Base-by-base conservation (phyloP, 2,329 filamentous ascomycete genomes). In the Sordariomycetes sp. region DNA sequence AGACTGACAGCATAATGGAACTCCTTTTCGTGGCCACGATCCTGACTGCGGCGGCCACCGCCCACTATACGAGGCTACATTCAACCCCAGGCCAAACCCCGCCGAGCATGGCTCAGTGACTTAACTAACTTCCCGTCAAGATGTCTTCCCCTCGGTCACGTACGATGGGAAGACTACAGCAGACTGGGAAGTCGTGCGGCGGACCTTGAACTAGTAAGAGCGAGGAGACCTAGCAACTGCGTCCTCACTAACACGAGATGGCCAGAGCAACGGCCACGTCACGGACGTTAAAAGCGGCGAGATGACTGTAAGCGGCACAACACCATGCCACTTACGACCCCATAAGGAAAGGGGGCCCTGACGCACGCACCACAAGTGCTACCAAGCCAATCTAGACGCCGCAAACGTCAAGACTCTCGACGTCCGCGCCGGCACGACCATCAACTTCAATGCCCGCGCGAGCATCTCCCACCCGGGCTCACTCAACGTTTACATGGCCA, bases 191-290 rank as follows among this genome's bases (percentile, higher is more conserved):
- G 69, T 72, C 50, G 71, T 77, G 52, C 69, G 75, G 25, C 72
- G 73, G 62, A 77, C 75, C 10, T 70, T 72, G 53, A 78, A 78
- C 66, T 77, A 42, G 56, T 57, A 53, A 57, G 56, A 22, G 8
- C 8, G 4, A 8, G 3, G 28, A 32, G 8, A 32, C 28, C 28
- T 8, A 8, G 28, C 3, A 32, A 32, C 28, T 8, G 28, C 28
- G 28, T 8, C 28, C 51, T 28, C 20, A 5, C 56, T 53, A 50
- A 57, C 34, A 48, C 17, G 2, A 45, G 10, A 2, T 10, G 48
- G 69, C 64, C 74, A 79, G 64, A 70, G 65, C 64, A 77, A 78
- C 61, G 72, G 70, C 1, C 74, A 74, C 59, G 75, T 79, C 39
- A 74, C 74, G 3, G 69, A 76, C 59, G 76, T 79, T 34, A 70